Evolutionary conservation across 2,329 filamentous ascomycete species (phyloP).

Genomic region (Lecanicillium sp.): DNA sequence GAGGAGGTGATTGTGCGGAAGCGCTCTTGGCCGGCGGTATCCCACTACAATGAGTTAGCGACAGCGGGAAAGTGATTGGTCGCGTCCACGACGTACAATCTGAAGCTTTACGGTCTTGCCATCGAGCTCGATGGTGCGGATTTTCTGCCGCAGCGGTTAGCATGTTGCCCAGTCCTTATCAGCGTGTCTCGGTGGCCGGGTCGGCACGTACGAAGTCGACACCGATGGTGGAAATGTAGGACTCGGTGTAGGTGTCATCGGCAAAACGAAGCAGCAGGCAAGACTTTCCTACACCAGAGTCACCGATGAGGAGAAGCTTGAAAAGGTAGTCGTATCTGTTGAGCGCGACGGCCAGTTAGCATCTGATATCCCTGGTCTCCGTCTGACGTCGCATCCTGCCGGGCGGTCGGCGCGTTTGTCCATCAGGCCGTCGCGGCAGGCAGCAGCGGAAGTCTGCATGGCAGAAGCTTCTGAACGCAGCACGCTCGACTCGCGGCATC

Average conservation of each 20-base stretch:
- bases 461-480: background rate
- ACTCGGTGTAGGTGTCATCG: constrained; percentile 98
- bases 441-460: background rate
- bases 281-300: constrained; percentile 99
- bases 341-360: constrained; percentile 21
- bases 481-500: background rate
- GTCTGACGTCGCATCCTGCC: constrained; percentile 10
- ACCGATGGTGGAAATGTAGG: constrained; percentile 99
- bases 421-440: background rate
- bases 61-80: background rate
- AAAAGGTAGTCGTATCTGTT: constrained; percentile 99
- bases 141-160: constrained; percentile 62
- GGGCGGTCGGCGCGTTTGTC: constrained; percentile 1
- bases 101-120: constrained; percentile 99
- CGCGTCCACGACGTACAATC: constrained; percentile 63
- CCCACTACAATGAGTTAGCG: constrained; percentile 61
- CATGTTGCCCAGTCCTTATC: background rate
- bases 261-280: constrained; percentile 96
- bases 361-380: background rate
- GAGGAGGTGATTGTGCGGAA: constrained; percentile 99
- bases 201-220: constrained; percentile 97
- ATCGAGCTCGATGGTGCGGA: constrained; percentile 98
- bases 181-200: background rate
- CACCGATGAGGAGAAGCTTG: constrained; percentile 99
- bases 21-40: constrained; percentile 96